Percentiles rank a stretch among this genome's conserved stretches.
Conservation (phyloP, 768 basidiomycete genomes). For the Kwoniella dejecticola region DNA sequence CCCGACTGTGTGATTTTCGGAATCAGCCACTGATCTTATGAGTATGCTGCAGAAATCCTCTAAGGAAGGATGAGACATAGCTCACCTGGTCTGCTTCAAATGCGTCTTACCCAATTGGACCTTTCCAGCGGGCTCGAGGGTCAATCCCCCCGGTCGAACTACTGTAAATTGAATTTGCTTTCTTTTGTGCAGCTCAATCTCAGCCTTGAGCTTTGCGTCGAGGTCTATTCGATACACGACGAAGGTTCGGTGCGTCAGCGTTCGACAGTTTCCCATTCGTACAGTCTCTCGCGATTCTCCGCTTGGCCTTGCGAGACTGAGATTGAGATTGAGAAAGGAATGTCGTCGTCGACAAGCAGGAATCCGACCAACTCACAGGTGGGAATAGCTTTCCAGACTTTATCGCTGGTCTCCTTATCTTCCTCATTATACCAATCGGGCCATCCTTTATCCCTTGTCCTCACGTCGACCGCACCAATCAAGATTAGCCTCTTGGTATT, state of each 20-base stretch:
- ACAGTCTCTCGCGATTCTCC: too few species aligned
- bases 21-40: conserved; percentile 30
- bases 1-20: conserved; percentile 51
- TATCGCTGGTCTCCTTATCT: conserved; percentile 47
- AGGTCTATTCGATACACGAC: conserved; percentile 41
- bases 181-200: conserved; percentile 59
- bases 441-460: conserved; percentile 57
- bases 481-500: conserved; percentile 63
- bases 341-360: too few species aligned
- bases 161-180: conserved; percentile 69
- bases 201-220: conserved; percentile 59
- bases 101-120: conserved; percentile 64
- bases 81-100: conserved; percentile 60
- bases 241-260: too few species aligned
- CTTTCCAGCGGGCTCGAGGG: conserved; percentile 61
- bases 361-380: conserved; percentile 41
- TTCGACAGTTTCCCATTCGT: background rate
- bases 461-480: conserved; percentile 65
- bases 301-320: too few species aligned
- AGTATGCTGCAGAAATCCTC: conserved; percentile 2
- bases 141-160: conserved; percentile 66
- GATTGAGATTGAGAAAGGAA: too few species aligned
- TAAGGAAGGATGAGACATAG: conserved; percentile 32
- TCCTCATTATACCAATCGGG: conserved; percentile 45
- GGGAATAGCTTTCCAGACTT: conserved; percentile 59